phyloP scores from a whole-genome alignment of 495 filamentous ascomycete species.

The Haplographium delicatum region DNA sequence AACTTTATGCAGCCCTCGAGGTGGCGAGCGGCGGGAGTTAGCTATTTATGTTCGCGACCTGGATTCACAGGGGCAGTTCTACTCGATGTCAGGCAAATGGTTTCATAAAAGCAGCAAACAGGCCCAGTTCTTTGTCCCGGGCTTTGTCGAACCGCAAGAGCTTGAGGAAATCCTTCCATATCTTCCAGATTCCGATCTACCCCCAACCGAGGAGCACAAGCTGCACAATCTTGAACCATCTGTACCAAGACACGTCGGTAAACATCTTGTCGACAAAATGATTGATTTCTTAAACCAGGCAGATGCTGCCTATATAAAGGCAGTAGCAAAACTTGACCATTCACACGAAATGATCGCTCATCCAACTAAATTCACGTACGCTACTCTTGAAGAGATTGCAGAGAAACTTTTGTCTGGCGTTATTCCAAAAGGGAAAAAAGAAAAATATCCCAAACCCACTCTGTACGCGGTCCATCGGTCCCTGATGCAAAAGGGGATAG shows the following conservation, averaged over 20 bases:
- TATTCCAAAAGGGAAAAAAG: slow-evolving; percentile 10
- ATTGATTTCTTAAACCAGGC: slow-evolving; percentile 42
- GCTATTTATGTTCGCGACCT: slow-evolving; percentile 65
- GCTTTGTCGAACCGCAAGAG: slow-evolving; percentile 53
- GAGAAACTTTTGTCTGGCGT: slow-evolving; percentile 30
- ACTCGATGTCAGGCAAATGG: slow-evolving; percentile 69
- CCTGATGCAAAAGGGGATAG: slow-evolving; percentile 49
- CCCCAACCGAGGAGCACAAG: slow-evolving; percentile 36
- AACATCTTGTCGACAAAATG: slow-evolving; percentile 47
- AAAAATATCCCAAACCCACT: slow-evolving; percentile 43
- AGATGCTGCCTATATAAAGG: slow-evolving; percentile 45
- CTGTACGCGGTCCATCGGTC: slow-evolving; percentile 67
- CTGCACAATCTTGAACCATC: slow-evolving; percentile 40
- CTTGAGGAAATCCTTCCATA: slow-evolving; percentile 56
- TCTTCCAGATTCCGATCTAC: slow-evolving; percentile 47
- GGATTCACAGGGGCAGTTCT: slow-evolving; percentile 62
- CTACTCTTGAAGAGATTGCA: slow-evolving; percentile 61
- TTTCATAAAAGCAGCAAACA: slow-evolving; percentile 41
- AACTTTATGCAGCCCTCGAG: slow-evolving; percentile 18
- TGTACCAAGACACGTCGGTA: slow-evolving; percentile 48
- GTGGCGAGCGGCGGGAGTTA: slow-evolving; percentile 44
- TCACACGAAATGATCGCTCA: slow-evolving; percentile 42
- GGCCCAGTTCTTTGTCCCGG: slow-evolving; percentile 57
- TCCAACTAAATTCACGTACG: slow-evolving; percentile 41
- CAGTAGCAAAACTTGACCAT: slow-evolving; percentile 46